Evolutionary conservation across 2,329 filamentous ascomycete genomes (phyloP).

Genomic region (Neofusicoccum cordaticola): DNA sequence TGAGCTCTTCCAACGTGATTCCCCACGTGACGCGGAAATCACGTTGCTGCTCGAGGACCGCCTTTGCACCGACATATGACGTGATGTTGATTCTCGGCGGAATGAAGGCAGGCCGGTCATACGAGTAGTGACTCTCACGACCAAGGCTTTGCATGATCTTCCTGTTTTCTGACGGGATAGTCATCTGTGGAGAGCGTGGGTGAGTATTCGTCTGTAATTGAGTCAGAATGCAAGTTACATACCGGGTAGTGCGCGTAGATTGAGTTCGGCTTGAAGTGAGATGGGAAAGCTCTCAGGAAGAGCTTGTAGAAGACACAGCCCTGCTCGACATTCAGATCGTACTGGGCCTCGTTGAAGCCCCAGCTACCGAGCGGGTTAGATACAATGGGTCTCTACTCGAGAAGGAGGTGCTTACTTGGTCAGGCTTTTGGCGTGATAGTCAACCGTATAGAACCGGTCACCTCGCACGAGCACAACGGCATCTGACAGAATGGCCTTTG

Average conservation of each 20-base stretch:
- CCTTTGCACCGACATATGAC: conserved; percentile 58
- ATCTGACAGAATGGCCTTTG: conserved; percentile 70
- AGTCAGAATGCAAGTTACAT: not conserved
- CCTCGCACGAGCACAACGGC: conserved; percentile 72
- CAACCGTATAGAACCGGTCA: conserved; percentile 71
- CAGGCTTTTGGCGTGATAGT: conserved; percentile 63
- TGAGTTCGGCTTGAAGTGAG: conserved; percentile 72
- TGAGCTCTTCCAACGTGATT: conserved; percentile 56
- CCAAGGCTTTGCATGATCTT: conserved; percentile 66
- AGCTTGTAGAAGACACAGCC: conserved; percentile 81
- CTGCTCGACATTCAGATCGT: conserved; percentile 69
- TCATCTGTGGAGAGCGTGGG: conserved; percentile 38
- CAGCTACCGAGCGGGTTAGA: conserved; percentile 42
- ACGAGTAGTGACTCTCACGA: conserved; percentile 65
- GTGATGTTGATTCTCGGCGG: conserved; percentile 53
- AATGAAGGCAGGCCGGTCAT: conserved; percentile 55
- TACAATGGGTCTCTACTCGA: no score
- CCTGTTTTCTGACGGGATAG: conserved; percentile 65
- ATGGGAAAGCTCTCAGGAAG: conserved; percentile 70
- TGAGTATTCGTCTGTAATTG: not conserved
- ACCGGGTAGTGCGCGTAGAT: conserved; percentile 72
- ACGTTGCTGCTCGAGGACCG: conserved; percentile 56
- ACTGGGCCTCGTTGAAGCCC: conserved; percentile 72
- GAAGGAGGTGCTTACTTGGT: conserved; percentile 51
- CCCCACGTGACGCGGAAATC: conserved; percentile 65